Base-by-base conservation (phyloP, 345 rosid species). In the Eucalyptus decipiens region DNA sequence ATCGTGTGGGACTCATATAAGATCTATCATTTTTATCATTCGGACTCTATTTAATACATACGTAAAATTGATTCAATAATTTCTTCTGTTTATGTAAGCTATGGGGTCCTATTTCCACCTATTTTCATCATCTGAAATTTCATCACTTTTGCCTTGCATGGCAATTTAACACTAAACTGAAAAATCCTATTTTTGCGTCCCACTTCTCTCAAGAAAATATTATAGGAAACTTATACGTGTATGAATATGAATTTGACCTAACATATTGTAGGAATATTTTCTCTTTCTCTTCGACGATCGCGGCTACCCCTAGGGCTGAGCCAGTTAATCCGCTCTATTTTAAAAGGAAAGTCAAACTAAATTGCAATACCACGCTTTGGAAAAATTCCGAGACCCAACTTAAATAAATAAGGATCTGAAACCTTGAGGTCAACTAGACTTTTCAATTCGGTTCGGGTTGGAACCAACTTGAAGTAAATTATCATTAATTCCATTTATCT, bases 11-110 rank as follows among this genome's bases (percentile, higher is more conserved):
- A 65, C 76, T 16, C 21, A 8, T 11, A 16, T 65, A 34, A 9
- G 40, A n/a, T n/a, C 21, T 7, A n/a, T 65, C 6, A n/a, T n/a
- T 65, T 65, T 65, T n/a, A n/a, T 65, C 21, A n/a, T 65, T 65
- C 10, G 0, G 1, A n/a, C 16, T 65, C 6, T 65, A n/a, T n/a
- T n/a, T n/a, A n/a, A 30, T 65, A n/a, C 19, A 65, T 65, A 65
- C 1, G 8, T n/a, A 65, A 30, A 65, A 65, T 7, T 3, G 32
- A n/a, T 65, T n/a, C 76, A 8, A 65, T 65, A 65, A 65, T n/a
- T 65, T 65, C 76, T 65, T 65, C 2, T 15, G 21, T 65, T n/a
- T 16, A 4, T n/a, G 21, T n/a, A 65, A 65, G 76, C 19, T n/a
- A 15, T 4, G 11, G 37, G 17, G 34, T 30, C 72, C 37, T 30